Evolutionary conservation across 169 alveolate species (phyloP).

Genomic region (Plasmodium yoelii): DNA sequence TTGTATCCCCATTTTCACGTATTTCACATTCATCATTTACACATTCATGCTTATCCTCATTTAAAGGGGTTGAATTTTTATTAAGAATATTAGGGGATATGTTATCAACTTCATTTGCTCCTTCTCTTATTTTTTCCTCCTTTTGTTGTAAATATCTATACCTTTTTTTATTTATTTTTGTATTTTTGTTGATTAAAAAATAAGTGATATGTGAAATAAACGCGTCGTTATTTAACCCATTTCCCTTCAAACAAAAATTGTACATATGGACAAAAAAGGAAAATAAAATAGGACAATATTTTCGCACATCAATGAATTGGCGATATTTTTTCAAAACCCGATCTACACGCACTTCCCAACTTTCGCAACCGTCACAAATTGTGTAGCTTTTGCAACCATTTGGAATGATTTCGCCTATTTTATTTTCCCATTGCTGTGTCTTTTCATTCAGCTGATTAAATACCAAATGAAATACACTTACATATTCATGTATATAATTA

Average conservation of each 20-base stretch:
- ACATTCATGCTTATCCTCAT: no score
- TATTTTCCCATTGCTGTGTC: neutral
- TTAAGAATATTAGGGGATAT: neutral
- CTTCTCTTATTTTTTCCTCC: neutral
- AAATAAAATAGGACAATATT: conserved; percentile 16
- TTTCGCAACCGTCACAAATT: no score
- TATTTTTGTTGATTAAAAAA: conserved; percentile 51
- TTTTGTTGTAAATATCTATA: conserved; percentile 7
- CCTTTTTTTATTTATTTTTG: conserved; percentile 26
- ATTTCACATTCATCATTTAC: neutral
- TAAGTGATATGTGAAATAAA: conserved; percentile 59
- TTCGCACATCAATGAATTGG: conserved; percentile 29
- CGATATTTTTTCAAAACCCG: neutral
- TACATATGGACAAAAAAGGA: conserved; percentile 65
- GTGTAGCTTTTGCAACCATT: no score
- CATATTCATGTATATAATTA: conserved; percentile 10
- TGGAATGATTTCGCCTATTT: no score
- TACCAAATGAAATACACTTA: conserved; percentile 41
- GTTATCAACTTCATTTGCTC: neutral
- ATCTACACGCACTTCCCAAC: neutral
- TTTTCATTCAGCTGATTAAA: conserved; percentile 12
- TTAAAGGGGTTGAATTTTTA: no score
- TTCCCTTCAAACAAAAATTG: conserved; percentile 54
- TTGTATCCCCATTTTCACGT: neutral
- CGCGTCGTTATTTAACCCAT: conserved; percentile 44